Evolutionary conservation across 2,329 filamentous ascomycete species (phyloP).

Genomic region (Rutstroemia sp.): DNA sequence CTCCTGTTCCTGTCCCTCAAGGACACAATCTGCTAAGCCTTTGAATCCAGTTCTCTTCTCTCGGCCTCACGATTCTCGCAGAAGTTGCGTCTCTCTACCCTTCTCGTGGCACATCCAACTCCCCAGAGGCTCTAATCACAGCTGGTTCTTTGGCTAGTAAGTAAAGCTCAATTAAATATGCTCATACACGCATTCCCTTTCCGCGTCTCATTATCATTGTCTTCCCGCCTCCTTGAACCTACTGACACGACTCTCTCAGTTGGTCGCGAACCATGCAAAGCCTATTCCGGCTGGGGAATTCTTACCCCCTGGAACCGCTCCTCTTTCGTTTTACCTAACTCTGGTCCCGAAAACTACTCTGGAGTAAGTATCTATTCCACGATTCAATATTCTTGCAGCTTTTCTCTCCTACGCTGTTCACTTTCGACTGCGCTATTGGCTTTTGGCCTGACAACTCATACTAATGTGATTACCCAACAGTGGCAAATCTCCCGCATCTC

Average conservation of each 20-base stretch:
- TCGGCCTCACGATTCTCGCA: constrained; percentile 62
- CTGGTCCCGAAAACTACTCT: constrained; percentile 4
- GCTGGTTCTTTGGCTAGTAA: constrained; percentile 54
- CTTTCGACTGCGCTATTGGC: background rate
- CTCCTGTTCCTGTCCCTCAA: background rate
- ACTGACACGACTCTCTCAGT: constrained; percentile 29
- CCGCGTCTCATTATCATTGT: too few relatives aligned
- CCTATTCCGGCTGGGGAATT: constrained; percentile 66
- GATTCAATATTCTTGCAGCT: background rate
- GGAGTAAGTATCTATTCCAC: background rate
- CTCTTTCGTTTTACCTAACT: constrained; percentile 5
- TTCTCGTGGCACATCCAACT: constrained; percentile 40
- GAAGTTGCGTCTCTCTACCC: constrained; percentile 66
- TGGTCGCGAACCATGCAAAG: constrained; percentile 64
- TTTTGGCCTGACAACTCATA: background rate
- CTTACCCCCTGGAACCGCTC: constrained; percentile 49
- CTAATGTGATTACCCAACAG: background rate
- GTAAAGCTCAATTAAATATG: too few relatives aligned
- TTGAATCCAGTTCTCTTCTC: constrained; percentile 35
- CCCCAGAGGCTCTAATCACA: constrained; percentile 58
- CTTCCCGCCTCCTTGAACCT: too few relatives aligned
- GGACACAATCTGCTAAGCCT: constrained; percentile 14
- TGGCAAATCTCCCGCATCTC: constrained; percentile 67
- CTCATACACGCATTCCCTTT: too few relatives aligned
- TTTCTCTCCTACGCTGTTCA: too few relatives aligned